Base-by-base conservation (phyloP, 108 stramenopile genomes). In the Nannochloropsis gaditana region DNA sequence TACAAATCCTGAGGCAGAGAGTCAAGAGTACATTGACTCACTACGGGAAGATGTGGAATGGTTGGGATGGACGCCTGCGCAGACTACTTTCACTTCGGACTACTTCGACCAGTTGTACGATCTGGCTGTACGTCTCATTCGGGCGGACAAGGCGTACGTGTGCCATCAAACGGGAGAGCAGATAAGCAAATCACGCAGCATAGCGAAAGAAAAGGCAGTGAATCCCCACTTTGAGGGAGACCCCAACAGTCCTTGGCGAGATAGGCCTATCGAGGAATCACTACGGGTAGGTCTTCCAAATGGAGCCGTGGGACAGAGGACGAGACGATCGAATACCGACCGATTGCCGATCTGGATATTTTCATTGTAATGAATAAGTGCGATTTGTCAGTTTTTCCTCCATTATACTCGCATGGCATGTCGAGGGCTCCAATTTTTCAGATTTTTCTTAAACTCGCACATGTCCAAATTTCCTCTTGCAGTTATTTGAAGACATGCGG, bases 1-100 rank as follows among this genome's bases (percentile, higher is more conserved):
- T 91, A 99, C 99, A 81, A 99, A 99, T 89, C 99, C 99, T 31
- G 99, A 97, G 86, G 97, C 97, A 31, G 99, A 99, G 92, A 90
- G 92, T 44, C 84, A 93, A 44, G 99, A 98, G 92, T 99, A 97
- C 91, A 96, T 99, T 82, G 96, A 98, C 83, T 88, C 88, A 21
- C 88, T 90, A 17, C 81, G 88, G 11, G 91, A 92, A 31, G 92
- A 93, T 79, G 88, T 93, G 21, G 43, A 44, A 43, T 99, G 96
- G 96, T 73, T 99, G 88, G 99, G 99, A 50, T 98, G 97, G 96
- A 87, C 86, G 84, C 99, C 99, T 6, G 94, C 93, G 85, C 82
- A 89, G n/a, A 96, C 95, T 5, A 98, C 99, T 31, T 97, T 94
- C 88, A 93, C 94, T 3, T 94, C 94, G 43, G 97, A 99, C 89